phyloP scores from a whole-genome alignment of 306 rosid species.

The Dryas alaskensis region DNA sequence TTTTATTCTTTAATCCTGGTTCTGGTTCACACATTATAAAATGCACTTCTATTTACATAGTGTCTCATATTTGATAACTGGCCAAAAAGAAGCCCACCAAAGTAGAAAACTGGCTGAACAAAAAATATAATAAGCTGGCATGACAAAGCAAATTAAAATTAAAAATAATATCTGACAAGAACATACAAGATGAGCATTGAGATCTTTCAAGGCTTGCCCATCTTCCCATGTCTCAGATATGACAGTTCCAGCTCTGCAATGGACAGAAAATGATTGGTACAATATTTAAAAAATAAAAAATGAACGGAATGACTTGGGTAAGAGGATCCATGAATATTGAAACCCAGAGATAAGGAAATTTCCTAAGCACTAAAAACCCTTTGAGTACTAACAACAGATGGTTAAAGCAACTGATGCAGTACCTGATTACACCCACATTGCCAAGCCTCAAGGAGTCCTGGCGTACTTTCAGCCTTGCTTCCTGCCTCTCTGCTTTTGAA shows the following conservation, averaged over 20 bases:
- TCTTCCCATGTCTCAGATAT: constrained; percentile 99
- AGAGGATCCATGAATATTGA: constrained; percentile 2
- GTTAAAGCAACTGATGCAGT: constrained; percentile 17
- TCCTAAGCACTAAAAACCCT: not conserved
- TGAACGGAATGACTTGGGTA: constrained; percentile 10
- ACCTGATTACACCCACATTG: constrained; percentile 96
- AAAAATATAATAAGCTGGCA: not conserved
- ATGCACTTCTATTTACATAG: not conserved
- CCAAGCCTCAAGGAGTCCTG: constrained; percentile 98
- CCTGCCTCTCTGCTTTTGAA: constrained; percentile 96
- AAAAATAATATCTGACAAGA: constrained; percentile 20
- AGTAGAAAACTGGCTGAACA: not conserved
- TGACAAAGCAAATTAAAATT: not conserved
- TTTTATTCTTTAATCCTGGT: not conserved
- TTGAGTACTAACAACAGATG: constrained; percentile 3
- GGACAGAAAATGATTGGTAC: constrained; percentile 20
- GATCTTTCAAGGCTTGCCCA: constrained; percentile 94
- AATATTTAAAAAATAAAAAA: constrained; percentile 5
- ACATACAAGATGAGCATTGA: constrained; percentile 89
- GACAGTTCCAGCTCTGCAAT: constrained; percentile 93
- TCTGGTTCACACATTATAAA: constrained; percentile 1
- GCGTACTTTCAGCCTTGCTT: constrained; percentile 93
- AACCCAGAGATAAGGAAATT: not conserved
- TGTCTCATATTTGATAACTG: not conserved
- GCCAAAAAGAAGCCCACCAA: not conserved